Percentiles rank a stretch among this genome's conserved stretches.
These are phyloP conservation scores for Boletus subparvulus DNA, from an alignment of 768 basidiomycete genomes.

Conservation along the genomic window DNA sequence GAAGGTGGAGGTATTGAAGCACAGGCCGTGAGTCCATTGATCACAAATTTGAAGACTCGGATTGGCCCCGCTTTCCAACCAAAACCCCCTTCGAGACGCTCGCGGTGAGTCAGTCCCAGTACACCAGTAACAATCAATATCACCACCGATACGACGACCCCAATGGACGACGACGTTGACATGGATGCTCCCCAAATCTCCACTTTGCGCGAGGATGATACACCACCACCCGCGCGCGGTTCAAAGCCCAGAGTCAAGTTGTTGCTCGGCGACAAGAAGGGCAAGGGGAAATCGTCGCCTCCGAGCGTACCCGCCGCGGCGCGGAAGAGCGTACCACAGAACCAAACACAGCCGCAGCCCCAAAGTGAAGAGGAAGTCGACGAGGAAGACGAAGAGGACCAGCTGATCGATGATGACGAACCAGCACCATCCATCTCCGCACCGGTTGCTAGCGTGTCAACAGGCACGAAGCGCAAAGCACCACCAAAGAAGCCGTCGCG, in stretches of 20 bases:
- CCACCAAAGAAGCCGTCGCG: slow-evolving; percentile 49
- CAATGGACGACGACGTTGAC: slow-evolving; percentile 45
- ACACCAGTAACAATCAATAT: neutral
- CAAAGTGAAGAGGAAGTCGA: slow-evolving; percentile 51
- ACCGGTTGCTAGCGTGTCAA: slow-evolving; percentile 26
- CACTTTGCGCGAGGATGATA: slow-evolving; percentile 68
- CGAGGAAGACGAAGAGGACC: slow-evolving; percentile 73
- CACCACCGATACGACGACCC: neutral
- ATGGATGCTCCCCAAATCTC: slow-evolving; percentile 87
- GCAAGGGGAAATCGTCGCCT: slow-evolving; percentile 35
- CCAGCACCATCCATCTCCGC: slow-evolving; percentile 29
- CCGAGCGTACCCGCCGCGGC: slow-evolving; percentile 23
- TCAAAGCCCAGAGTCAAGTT: slow-evolving; percentile 52
- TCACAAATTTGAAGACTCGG: neutral
- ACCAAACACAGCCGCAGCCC: slow-evolving; percentile 18
- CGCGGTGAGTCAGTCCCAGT: neutral
- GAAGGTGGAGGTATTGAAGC: neutral
- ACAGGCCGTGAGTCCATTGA: no score
- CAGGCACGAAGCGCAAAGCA: slow-evolving; percentile 51
- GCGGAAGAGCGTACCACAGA: slow-evolving; percentile 24
- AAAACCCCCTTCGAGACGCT: neutral
- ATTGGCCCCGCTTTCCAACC: neutral
- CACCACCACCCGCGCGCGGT: slow-evolving; percentile 55
- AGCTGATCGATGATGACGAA: slow-evolving; percentile 72
- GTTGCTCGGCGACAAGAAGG: slow-evolving; percentile 45